Evolutionary conservation across 805 yeast genomes (phyloP).

Genomic region (Metahyphopichia silvanorum): DNA sequence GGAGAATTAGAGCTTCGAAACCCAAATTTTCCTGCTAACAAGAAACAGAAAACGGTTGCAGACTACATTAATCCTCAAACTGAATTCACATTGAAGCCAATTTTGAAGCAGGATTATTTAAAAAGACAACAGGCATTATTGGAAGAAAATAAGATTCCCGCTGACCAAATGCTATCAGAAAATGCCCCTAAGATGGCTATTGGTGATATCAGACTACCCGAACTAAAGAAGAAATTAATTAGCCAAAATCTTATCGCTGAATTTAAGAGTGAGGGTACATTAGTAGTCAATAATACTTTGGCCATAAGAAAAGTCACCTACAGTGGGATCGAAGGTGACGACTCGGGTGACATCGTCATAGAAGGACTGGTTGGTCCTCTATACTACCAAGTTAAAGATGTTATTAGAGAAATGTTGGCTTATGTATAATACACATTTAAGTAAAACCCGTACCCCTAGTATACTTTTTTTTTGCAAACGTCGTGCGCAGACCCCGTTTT

Average conservation of each 20-base stretch:
- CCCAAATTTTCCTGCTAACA: constrained; percentile 11
- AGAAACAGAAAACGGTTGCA: constrained; percentile 14
- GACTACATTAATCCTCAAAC: constrained; percentile 30
- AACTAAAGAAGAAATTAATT: constrained; percentile 62
- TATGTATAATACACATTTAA: constrained; percentile 43
- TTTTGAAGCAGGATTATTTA: constrained; percentile 11
- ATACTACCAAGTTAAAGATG: constrained; percentile 72
- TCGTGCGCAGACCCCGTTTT: background rate
- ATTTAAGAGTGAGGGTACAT: constrained; percentile 87
- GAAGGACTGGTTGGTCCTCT: constrained; percentile 77
- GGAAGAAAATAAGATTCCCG: constrained; percentile 3
- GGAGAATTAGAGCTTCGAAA: constrained; percentile 54
- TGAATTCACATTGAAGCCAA: constrained; percentile 26
- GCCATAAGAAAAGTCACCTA: constrained; percentile 65
- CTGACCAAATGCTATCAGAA: constrained; percentile 1
- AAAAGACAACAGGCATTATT: constrained; percentile 8
- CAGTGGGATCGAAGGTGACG: constrained; percentile 37
- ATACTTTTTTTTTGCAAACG: background rate
- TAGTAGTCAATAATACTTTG: constrained; percentile 77
- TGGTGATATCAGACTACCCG: constrained; percentile 86
- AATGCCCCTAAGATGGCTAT: constrained; percentile 55
- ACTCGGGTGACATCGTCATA: constrained; percentile 77
- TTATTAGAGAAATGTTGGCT: constrained; percentile 73
- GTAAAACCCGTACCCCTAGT: background rate
- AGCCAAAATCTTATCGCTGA: constrained; percentile 70